These are phyloP conservation scores for Colletotrichum sojae DNA, from an alignment of 2,329 filamentous ascomycete genomes.

Conservation along the genomic window DNA sequence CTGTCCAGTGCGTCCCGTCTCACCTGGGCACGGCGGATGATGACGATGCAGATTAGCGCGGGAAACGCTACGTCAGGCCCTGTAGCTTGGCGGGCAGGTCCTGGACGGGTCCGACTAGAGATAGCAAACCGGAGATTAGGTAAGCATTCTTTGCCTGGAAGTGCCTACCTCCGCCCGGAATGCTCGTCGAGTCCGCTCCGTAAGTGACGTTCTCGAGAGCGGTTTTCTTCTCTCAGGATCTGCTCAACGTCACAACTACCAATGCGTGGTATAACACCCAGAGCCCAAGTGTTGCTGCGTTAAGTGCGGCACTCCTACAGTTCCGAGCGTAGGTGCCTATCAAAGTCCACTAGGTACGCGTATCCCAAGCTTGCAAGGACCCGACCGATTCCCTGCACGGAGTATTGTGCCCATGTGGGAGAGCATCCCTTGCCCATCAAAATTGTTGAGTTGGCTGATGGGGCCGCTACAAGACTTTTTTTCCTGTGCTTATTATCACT, in stretches of 20 bases:
- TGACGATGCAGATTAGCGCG: conserved; percentile 22
- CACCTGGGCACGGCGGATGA: background rate
- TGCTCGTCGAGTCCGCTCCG: too few relatives aligned
- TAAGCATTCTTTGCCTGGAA: too few relatives aligned
- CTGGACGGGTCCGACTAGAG: background rate
- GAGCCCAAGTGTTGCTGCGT: too few relatives aligned
- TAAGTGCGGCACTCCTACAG: too few relatives aligned
- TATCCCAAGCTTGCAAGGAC: conserved; percentile 5
- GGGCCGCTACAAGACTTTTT: conserved; percentile 1
- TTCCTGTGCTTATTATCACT: background rate
- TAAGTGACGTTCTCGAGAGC: too few relatives aligned
- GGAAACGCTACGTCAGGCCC: conserved; percentile 27
- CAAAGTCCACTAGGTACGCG: background rate
- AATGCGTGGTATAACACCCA: too few relatives aligned
- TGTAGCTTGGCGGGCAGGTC: conserved; percentile 13
- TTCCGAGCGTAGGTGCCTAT: too few relatives aligned
- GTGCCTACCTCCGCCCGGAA: too few relatives aligned
- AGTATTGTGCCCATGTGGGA: conserved; percentile 3
- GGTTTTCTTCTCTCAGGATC: too few relatives aligned
- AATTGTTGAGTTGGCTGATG: conserved; percentile 31
- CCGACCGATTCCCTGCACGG: background rate
- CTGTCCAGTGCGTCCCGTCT: too few relatives aligned
- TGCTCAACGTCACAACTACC: too few relatives aligned
- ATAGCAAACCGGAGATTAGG: too few relatives aligned
- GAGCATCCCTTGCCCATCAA: conserved; percentile 28